Evolutionary conservation across 2,329 filamentous ascomycete species (phyloP), one percentile per base, ranked within the genome.

Genomic region (Colletotrichum orchidophilum): DNA sequence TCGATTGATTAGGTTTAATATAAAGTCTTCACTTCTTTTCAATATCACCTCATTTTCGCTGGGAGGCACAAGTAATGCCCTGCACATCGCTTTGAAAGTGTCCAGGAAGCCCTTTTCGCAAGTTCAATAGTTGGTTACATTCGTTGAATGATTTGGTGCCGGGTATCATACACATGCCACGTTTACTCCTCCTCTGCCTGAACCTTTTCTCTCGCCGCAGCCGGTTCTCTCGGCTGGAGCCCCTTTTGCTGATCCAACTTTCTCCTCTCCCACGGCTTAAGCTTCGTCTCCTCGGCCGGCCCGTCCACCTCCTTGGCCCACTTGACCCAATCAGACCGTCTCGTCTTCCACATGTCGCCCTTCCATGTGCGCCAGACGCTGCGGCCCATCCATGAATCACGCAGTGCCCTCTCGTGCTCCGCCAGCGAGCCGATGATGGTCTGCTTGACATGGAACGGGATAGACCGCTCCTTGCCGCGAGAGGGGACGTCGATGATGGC

Each of bases 371-470:
- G 82, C 88, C 88, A 90, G 9, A 88, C 86, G 66, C 84, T 87
- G 9, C 88, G 81, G 0, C 88, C 88, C 73, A 85, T 83, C 83
- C 86, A 89, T 4, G 83, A 85, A 52, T 87, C 84, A 15, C 88
- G 82, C 42, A 91, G 81, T 63, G 83, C 80, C 24, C 80, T 76
- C 77, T 90, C 88, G 63, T 83, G 81, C 42, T 82, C 77, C 3
- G 82, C 85, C 2, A 91, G 81, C 66, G 82, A 79, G 5, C 80
- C 73, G 82, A 90, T 87, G 71, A 90, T 81, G 52, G 83, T 81
- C 75, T 90, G 87, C 78, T 90, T 90, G 72, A 88, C 79, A 75
- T 90, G 87, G 77, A 88, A 88, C 1, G 88, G 88, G 55, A 90
- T 78, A 71, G 83, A 83, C 66, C 83, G 81, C 63, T 84, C 83